Percentiles rank a stretch among this genome's conserved stretches.
Evolutionary conservation across 768 basidiomycete species (phyloP).

Genomic region (Galerina marginata): DNA sequence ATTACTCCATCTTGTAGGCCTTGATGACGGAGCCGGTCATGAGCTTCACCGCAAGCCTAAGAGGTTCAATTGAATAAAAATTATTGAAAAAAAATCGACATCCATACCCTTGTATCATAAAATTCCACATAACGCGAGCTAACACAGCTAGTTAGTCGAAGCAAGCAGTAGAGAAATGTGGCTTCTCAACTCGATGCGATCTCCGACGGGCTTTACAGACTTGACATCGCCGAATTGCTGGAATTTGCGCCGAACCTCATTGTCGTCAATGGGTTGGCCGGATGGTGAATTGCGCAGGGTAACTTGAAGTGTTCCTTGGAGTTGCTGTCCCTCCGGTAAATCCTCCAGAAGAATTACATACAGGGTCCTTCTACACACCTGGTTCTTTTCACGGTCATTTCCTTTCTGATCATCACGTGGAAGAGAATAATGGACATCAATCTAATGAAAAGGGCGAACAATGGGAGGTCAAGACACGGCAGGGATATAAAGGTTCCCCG

Average conservation of each 20-base stretch:
- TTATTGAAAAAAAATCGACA: neutral
- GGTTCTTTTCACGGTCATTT: slow-evolving; percentile 80
- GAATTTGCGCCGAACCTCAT: slow-evolving; percentile 85
- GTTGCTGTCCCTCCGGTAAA: slow-evolving; percentile 47
- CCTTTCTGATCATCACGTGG: slow-evolving; percentile 86
- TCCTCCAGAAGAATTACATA: neutral
- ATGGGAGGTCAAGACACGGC: slow-evolving; percentile 19
- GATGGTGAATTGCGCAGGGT: slow-evolving; percentile 74
- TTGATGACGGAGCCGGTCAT: slow-evolving; percentile 80
- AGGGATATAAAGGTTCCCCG: slow-evolving; percentile 3
- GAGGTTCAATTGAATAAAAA: neutral
- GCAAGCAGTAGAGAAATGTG: neutral
- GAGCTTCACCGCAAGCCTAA: slow-evolving; percentile 79
- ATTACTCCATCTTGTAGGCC: slow-evolving; percentile 85
- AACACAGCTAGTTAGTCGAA: slow-evolving; percentile 1
- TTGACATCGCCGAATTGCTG: slow-evolving; percentile 93
- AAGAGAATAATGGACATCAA: slow-evolving; percentile 97
- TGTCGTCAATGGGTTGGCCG: slow-evolving; percentile 76
- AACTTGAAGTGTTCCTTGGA: slow-evolving; percentile 86
- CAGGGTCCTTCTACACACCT: slow-evolving; percentile 49
- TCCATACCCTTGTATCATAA: slow-evolving; percentile 82
- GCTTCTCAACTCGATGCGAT: slow-evolving; percentile 61
- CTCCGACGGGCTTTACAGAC: slow-evolving; percentile 66
- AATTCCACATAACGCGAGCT: slow-evolving; percentile 95
- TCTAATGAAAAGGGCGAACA: slow-evolving; percentile 54